phyloP scores from a whole-genome alignment of 2,329 filamentous ascomycete species.

The Pseudonectria buxi region DNA sequence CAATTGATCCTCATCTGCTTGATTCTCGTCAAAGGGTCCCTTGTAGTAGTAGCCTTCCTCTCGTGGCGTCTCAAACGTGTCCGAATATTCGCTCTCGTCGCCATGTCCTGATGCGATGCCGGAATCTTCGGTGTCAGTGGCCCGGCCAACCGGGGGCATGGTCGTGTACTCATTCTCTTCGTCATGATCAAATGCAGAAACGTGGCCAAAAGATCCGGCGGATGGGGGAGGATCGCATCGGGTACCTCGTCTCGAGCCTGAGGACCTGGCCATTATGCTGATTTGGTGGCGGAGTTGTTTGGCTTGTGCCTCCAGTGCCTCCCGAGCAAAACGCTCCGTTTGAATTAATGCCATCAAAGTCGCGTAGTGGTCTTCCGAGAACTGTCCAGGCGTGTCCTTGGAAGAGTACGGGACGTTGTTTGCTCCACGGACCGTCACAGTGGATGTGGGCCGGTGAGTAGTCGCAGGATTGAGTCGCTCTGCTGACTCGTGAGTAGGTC shows the following conservation, averaged over 20 bases:
- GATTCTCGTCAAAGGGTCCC: conserved; percentile 37
- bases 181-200: conserved; percentile 38
- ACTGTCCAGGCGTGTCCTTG: conserved; percentile 24
- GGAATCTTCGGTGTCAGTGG: conserved; percentile 29
- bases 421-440: conserved; percentile 41
- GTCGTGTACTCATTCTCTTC: conserved; percentile 30
- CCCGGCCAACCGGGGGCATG: conserved; percentile 8
- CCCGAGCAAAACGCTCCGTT: conserved; percentile 49
- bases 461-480: conserved; percentile 3
- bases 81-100: conserved; percentile 38
- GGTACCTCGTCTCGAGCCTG: conserved; percentile 10
- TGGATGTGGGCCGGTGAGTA: conserved; percentile 34
- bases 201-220: conserved; percentile 29
- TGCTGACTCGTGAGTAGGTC: conserved; percentile 32
- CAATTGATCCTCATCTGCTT: conserved; percentile 32
- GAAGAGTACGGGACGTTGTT: conserved; percentile 38
- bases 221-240: conserved; percentile 26
- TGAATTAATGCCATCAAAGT: conserved; percentile 47
- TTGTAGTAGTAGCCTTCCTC: conserved; percentile 38
- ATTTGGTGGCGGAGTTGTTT: conserved; percentile 45
- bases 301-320: conserved; percentile 50
- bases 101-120: conserved; percentile 29
- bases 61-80: conserved; percentile 45
- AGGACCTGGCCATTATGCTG: conserved; percentile 38
- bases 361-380: conserved; percentile 41